phyloP scores from a whole-genome alignment of 345 rosid species.

The Balakata baccata region DNA sequence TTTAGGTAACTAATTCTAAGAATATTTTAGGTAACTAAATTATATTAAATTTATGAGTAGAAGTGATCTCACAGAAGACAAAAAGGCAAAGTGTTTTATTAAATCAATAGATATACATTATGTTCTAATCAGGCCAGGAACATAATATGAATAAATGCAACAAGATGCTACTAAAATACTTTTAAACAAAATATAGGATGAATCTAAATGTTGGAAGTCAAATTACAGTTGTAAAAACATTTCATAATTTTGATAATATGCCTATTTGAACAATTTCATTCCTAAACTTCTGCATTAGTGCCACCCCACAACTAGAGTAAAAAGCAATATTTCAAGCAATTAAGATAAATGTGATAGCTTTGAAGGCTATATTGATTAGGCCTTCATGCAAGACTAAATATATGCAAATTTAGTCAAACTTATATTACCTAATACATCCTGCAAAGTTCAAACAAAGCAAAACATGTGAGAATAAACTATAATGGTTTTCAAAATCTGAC shows the following conservation, averaged over 20 bases:
- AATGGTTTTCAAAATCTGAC: slow-evolving; percentile 33
- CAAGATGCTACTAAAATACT: neutral
- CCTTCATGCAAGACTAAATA: neutral
- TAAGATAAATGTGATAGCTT: slow-evolving; percentile 1
- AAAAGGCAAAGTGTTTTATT: neutral
- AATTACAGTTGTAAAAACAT: neutral
- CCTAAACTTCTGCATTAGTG: too few species aligned
- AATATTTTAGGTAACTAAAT: neutral
- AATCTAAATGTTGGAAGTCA: neutral
- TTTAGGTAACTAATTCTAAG: neutral
- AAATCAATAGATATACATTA: neutral
- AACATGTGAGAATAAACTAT: neutral
- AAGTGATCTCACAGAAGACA: neutral
- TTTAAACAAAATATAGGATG: neutral
- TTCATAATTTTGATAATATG: neutral
- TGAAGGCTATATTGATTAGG: slow-evolving; percentile 2
- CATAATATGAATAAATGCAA: neutral
- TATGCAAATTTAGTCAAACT: slow-evolving; percentile 1
- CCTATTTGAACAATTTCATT: neutral
- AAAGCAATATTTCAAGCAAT: neutral
- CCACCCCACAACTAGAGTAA: neutral
- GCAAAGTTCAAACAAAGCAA: neutral
- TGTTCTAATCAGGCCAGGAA: neutral
- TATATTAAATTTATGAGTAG: neutral
- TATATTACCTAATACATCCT: slow-evolving; percentile 2